Percentiles rank a stretch among this genome's conserved stretches.
These are phyloP conservation scores for Pseudogymnoascus sp. DNA, from an alignment of 2,329 filamentous ascomycete species.

Conservation along the genomic window DNA sequence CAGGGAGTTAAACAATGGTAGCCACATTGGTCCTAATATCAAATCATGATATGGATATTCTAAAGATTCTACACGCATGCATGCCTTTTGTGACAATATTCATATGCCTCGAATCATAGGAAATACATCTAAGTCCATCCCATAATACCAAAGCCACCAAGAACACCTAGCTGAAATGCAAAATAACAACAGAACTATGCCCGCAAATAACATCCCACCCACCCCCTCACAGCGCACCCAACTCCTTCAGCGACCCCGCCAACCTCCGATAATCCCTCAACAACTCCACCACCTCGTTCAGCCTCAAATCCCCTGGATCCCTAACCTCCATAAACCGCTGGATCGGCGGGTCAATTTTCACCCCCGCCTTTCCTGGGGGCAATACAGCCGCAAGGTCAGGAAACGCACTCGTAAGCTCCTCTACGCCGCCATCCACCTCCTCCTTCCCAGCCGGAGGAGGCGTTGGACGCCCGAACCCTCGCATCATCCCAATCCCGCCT, in stretches of 20 bases:
- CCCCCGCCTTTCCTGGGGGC: slow-evolving; percentile 31
- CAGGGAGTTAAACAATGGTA: too few species aligned
- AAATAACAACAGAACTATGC: not conserved
- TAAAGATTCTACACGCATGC: not conserved
- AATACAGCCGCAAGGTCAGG: slow-evolving; percentile 48
- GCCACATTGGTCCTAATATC: too few species aligned
- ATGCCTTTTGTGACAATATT: not conserved
- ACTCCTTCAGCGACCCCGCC: slow-evolving; percentile 53
- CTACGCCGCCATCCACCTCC: slow-evolving; percentile 40
- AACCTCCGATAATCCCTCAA: slow-evolving; percentile 67
- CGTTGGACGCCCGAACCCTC: slow-evolving; percentile 59
- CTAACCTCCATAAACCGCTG: slow-evolving; percentile 65
- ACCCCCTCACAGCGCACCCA: slow-evolving; percentile 46
- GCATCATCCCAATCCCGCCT: slow-evolving; percentile 59
- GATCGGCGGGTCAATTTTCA: slow-evolving; percentile 55
- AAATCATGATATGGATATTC: not conserved
- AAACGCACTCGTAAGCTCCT: slow-evolving; percentile 48
- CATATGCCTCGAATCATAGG: not conserved
- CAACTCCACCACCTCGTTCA: slow-evolving; percentile 65
- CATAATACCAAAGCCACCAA: not conserved
- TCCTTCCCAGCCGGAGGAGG: slow-evolving; percentile 33
- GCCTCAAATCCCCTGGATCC: slow-evolving; percentile 58
- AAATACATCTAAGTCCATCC: not conserved
- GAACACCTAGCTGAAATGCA: not conserved
- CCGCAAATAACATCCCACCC: not conserved